phyloP scores from a whole-genome alignment of 1,284 basidiomycete species.

The Trichosporon sp. region DNA sequence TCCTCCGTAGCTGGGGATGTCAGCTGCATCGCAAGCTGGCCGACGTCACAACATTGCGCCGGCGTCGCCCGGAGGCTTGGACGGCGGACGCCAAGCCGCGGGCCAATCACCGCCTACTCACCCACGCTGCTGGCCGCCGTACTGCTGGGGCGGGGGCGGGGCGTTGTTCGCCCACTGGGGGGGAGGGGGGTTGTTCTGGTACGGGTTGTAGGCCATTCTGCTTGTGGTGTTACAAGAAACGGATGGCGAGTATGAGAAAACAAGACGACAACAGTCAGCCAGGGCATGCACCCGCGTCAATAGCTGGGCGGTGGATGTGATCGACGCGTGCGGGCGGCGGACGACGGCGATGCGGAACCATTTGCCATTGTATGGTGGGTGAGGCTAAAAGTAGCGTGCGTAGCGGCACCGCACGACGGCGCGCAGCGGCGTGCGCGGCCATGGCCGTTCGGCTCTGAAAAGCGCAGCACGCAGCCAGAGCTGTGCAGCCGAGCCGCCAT shows the following conservation, averaged over 20 bases:
- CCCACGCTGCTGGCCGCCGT: background rate
- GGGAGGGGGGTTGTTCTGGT: constrained; percentile 18
- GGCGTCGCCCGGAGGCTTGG: background rate
- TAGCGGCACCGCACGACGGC: background rate
- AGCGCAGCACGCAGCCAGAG: background rate
- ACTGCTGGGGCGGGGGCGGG: constrained; percentile 7
- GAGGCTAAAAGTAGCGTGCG: background rate
- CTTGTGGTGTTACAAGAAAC: background rate
- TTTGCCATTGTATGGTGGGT: background rate
- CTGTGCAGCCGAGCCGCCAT: background rate
- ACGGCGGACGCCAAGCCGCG: background rate
- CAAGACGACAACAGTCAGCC: background rate
- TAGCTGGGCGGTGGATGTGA: background rate
- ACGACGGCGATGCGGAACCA: background rate
- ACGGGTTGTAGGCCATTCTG: constrained; percentile 8
- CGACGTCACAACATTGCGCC: background rate
- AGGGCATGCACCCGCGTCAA: background rate
- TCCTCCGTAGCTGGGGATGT: background rate
- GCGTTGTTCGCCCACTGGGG: constrained; percentile 4
- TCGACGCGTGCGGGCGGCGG: background rate
- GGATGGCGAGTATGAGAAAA: background rate
- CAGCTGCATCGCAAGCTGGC: background rate
- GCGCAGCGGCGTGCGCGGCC: no score
- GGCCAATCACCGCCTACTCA: background rate
- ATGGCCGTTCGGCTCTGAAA: background rate